Conservation (phyloP, 2,329 filamentous ascomycete species). For the Drechslerella dactyloides region DNA sequence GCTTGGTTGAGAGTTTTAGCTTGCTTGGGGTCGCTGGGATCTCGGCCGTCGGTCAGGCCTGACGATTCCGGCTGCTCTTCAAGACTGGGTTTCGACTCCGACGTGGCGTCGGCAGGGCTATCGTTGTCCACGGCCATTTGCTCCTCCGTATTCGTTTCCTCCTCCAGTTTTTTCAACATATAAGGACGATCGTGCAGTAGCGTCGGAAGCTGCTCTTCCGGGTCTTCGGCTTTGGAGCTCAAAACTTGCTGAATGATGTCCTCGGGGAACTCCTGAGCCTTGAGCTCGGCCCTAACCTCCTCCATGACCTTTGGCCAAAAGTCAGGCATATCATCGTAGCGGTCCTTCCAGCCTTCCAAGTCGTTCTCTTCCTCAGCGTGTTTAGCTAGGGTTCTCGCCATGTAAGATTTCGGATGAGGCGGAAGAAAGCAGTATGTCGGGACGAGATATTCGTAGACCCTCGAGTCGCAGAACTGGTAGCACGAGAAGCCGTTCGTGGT, state of each 20-base stretch:
- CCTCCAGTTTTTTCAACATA: slow-evolving; percentile 60
- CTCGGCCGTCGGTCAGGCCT: not conserved
- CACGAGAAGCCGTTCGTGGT: slow-evolving; percentile 92
- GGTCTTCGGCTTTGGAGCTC: slow-evolving; percentile 59
- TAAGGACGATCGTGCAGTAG: slow-evolving; percentile 69
- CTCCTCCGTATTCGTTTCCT: slow-evolving; percentile 46
- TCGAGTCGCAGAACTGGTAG: slow-evolving; percentile 91
- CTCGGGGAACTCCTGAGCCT: slow-evolving; percentile 57
- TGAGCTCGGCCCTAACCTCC: slow-evolving; percentile 67
- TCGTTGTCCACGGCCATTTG: slow-evolving; percentile 23
- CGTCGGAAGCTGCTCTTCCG: slow-evolving; percentile 69
- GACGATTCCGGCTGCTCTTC: slow-evolving; percentile 30
- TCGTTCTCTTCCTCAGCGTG: slow-evolving; percentile 75
- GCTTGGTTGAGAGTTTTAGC: slow-evolving; percentile 38
- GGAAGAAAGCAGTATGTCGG: slow-evolving; percentile 91
- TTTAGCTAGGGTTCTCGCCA: slow-evolving; percentile 83
- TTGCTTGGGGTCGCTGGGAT: slow-evolving; percentile 21
- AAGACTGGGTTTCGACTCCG: slow-evolving; percentile 6
- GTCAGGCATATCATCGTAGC: slow-evolving; percentile 76
- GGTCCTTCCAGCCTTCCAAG: slow-evolving; percentile 70
- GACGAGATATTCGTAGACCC: slow-evolving; percentile 97
- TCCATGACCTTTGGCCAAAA: slow-evolving; percentile 88
- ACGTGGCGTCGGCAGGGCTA: slow-evolving; percentile 1
- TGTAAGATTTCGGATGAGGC: slow-evolving; percentile 83
- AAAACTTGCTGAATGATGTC: slow-evolving; percentile 64